These are phyloP conservation scores for Craspedostauros australis DNA, from an alignment of 108 stramenopile species.

Conservation along the genomic window DNA sequence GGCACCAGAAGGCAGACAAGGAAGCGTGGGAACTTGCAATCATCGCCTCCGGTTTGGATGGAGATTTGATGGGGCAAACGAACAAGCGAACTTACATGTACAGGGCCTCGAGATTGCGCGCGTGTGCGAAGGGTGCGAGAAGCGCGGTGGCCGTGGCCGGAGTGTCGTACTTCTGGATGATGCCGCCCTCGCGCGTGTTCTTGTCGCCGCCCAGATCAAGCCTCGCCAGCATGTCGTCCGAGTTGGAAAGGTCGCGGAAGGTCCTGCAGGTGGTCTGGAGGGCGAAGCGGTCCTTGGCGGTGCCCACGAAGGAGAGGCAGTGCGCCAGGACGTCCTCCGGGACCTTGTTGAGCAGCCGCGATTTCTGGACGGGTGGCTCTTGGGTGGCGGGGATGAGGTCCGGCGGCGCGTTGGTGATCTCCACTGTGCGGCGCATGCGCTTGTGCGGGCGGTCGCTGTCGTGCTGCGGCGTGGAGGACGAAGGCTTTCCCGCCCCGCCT, in stretches of 20 bases:
- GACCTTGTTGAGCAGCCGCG: slow-evolving; percentile 20
- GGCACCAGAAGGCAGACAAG: neutral
- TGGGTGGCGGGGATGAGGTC: too few relatives aligned
- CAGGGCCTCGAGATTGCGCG: slow-evolving; percentile 69
- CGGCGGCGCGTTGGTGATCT: too few relatives aligned
- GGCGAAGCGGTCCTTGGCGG: slow-evolving; percentile 47
- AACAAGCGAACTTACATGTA: slow-evolving; percentile 82
- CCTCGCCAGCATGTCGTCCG: slow-evolving; percentile 43
- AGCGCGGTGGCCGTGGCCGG: slow-evolving; percentile 32
- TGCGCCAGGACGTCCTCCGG: slow-evolving; percentile 47
- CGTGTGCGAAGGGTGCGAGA: slow-evolving; percentile 44
- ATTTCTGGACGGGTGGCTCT: too few relatives aligned
- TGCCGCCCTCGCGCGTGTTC: slow-evolving; percentile 35
- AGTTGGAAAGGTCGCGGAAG: slow-evolving; percentile 50
- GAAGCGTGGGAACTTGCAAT: too few relatives aligned
- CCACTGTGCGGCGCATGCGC: too few relatives aligned
- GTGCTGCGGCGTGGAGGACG: too few relatives aligned
- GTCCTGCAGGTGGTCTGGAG: slow-evolving; percentile 57
- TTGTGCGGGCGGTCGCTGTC: too few relatives aligned
- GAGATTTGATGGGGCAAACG: too few relatives aligned
- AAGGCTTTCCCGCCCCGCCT: too few relatives aligned
- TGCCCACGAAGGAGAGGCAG: slow-evolving; percentile 51
- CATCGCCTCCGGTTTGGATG: neutral
- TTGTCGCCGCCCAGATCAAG: slow-evolving; percentile 54
- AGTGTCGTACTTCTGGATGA: slow-evolving; percentile 45